Percentiles rank a stretch among this genome's conserved stretches.
These are phyloP conservation scores for Penstemon davidsonii DNA, from an alignment of 257 asterid genomes.

Conservation along the genomic window DNA sequence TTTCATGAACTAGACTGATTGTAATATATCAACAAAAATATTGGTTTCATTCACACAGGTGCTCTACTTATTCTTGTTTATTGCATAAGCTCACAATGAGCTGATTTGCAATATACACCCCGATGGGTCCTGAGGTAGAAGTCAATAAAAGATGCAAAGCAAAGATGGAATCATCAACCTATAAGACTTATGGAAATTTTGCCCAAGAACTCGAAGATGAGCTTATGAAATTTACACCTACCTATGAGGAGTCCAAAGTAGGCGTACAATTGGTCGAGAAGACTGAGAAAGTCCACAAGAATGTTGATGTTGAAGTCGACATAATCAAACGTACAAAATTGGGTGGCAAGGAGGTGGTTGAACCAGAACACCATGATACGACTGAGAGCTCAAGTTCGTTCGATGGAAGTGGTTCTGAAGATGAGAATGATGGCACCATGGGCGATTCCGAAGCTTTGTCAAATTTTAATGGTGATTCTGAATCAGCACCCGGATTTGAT, in stretches of 20 bases:
- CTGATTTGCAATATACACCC: constrained; percentile 4
- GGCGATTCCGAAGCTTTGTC: constrained; percentile 48
- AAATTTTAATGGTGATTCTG: constrained; percentile 40
- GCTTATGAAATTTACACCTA: constrained; percentile 37
- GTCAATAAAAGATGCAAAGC: constrained; percentile 21
- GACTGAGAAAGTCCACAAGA: constrained; percentile 21
- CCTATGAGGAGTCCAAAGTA: constrained; percentile 23
- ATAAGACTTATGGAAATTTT: constrained; percentile 21
- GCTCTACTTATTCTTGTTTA: constrained; percentile 10
- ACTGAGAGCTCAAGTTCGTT: constrained; percentile 73
- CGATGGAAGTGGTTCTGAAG: constrained; percentile 41
- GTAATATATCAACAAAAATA: too few relatives aligned
- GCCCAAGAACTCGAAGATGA: constrained; percentile 42
- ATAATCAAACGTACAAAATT: constrained; percentile 26
- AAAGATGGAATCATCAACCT: constrained; percentile 31
- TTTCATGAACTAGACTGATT: too few relatives aligned
- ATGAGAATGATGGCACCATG: constrained; percentile 36
- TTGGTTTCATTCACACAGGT: too few relatives aligned
- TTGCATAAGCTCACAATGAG: not conserved
- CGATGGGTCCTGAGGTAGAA: constrained; percentile 28
- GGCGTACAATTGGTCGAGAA: constrained; percentile 20
- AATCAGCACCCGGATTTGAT: constrained; percentile 33
- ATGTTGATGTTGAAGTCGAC: constrained; percentile 30
- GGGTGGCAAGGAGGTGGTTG: constrained; percentile 33
- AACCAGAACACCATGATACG: constrained; percentile 37